Evolutionary conservation across 2,329 filamentous ascomycete species (phyloP).

Genomic region (Ceratocystis diversiconidia): DNA sequence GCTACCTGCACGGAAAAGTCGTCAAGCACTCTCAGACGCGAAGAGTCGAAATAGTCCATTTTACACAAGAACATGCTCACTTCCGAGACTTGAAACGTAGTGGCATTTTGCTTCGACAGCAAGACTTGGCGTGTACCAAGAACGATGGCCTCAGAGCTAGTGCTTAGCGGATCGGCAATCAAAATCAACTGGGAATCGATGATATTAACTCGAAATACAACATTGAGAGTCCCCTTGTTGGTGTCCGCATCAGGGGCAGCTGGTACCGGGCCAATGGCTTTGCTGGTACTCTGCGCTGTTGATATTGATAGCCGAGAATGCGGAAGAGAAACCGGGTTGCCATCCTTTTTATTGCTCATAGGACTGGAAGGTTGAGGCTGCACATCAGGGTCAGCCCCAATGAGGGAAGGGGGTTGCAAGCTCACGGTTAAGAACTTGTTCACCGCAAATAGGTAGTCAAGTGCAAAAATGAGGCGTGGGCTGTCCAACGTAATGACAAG

Average conservation of each 20-base stretch:
- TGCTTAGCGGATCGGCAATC: slow-evolving; percentile 82
- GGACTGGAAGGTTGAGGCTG: slow-evolving; percentile 21
- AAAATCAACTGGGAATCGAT: slow-evolving; percentile 94
- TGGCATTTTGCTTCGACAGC: slow-evolving; percentile 81
- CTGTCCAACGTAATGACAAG: slow-evolving; percentile 90
- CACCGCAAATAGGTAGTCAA: slow-evolving; percentile 88
- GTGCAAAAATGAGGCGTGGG: slow-evolving; percentile 80
- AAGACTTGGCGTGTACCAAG: slow-evolving; percentile 87
- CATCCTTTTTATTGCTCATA: too few species aligned
- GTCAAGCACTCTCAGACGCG: slow-evolving; percentile 79
- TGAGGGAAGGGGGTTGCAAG: slow-evolving; percentile 46
- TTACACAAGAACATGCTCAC: slow-evolving; percentile 97
- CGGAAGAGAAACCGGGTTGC: background rate
- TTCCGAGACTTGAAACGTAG: slow-evolving; percentile 85
- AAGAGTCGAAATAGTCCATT: slow-evolving; percentile 94
- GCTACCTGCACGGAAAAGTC: slow-evolving; percentile 88
- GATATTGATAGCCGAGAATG: background rate
- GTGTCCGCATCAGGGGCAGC: slow-evolving; percentile 23
- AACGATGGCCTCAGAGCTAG: slow-evolving; percentile 89
- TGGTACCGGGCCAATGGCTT: background rate
- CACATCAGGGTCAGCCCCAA: slow-evolving; percentile 35
- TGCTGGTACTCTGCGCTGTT: slow-evolving; percentile 27
- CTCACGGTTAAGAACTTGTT: slow-evolving; percentile 69
- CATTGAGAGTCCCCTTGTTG: slow-evolving; percentile 38
- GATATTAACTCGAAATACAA: slow-evolving; percentile 83